A percentile compares a stretch with the other conserved stretches of the same genome.
These are phyloP conservation scores for Coemansia biformis DNA, from an alignment of 192 early-diverging fungal genomes.

Conservation along the genomic window DNA sequence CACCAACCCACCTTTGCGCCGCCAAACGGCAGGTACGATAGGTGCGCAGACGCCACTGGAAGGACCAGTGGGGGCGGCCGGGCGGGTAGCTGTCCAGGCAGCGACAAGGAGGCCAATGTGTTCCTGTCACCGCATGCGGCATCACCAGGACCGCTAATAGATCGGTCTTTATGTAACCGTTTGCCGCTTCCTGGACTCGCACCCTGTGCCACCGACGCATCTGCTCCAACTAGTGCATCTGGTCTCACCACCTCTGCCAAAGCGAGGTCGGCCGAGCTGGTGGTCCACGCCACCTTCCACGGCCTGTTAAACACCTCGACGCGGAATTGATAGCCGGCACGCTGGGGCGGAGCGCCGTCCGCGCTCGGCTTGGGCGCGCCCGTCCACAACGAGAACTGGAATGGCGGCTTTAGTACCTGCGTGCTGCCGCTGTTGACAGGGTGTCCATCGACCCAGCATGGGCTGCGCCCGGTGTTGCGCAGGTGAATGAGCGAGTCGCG, in stretches of 20 bases:
- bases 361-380: neutral
- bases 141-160: too few species aligned
- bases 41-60: constrained; percentile 27
- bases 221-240: too few species aligned
- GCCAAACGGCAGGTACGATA: constrained; percentile 24
- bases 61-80: constrained; percentile 31
- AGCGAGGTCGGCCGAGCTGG: neutral
- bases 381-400: constrained; percentile 15
- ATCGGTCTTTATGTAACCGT: too few species aligned
- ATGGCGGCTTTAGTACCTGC: constrained; percentile 12
- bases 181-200: neutral
- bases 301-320: constrained; percentile 25
- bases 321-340: constrained; percentile 12
- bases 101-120: neutral
- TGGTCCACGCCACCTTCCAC: constrained; percentile 37
- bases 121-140: too few species aligned
- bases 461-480: constrained; percentile 23
- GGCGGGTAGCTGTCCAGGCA: neutral
- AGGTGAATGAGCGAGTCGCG: constrained; percentile 11
- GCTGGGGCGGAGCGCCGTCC: neutral
- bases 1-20: constrained; percentile 10
- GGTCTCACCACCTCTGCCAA: too few species aligned
- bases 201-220: too few species aligned
- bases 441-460: constrained; percentile 18
- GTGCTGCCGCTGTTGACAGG: constrained; percentile 8